A percentile compares a stretch with the other conserved stretches of the same genome.
Conservation (phyloP, 208 protist species). For the Leishmania gerbilli region DNA sequence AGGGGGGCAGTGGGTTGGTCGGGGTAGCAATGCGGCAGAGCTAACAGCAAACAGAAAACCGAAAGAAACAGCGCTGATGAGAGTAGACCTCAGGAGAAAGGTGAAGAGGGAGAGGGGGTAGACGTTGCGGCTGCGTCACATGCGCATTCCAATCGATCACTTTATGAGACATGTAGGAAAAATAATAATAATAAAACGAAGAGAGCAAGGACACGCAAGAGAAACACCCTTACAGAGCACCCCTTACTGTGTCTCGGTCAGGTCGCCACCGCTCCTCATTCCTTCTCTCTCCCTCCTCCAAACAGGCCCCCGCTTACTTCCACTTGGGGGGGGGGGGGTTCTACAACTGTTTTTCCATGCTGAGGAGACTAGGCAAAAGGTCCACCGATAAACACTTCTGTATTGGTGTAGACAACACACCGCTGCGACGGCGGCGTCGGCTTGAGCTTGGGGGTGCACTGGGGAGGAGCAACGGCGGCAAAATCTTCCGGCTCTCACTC, state of each 20-base stretch:
- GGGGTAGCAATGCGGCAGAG: background rate
- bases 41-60: background rate
- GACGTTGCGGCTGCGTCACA: background rate
- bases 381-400: conserved; percentile 18
- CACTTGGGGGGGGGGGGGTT: background rate
- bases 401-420: conserved; percentile 9
- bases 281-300: background rate
- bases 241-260: background rate
- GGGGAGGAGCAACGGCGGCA: background rate
- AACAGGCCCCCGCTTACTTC: background rate
- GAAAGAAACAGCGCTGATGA: background rate
- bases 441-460: conserved; percentile 8
- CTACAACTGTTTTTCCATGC: conserved; percentile 1
- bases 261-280: background rate
- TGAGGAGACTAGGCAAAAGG: conserved; percentile 6
- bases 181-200: background rate
- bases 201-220: background rate
- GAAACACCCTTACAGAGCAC: background rate
- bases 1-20: background rate
- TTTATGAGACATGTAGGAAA: background rate
- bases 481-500: background rate
- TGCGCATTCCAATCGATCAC: background rate
- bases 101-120: background rate
- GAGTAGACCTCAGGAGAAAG: background rate
- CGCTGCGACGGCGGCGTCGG: background rate